phyloP scores from a whole-genome alignment of 73 alveolate species.

The Uronychia setigera region DNA sequence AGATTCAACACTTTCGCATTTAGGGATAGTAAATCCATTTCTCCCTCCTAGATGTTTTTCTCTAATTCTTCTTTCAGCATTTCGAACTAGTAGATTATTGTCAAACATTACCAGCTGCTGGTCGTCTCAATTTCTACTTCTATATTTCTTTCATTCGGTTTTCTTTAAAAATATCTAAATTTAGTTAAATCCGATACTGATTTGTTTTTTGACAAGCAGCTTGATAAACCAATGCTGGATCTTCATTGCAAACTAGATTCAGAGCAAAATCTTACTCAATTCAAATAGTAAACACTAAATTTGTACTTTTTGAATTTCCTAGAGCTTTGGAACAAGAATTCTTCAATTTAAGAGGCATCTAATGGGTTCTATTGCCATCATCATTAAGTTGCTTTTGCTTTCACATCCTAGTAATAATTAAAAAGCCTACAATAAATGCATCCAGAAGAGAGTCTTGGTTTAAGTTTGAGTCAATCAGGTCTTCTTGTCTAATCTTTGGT shows the following conservation, averaged over 20 bases:
- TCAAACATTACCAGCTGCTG: neutral
- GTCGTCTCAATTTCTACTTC: neutral
- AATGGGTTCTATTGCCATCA: too few relatives aligned
- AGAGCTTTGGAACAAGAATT: too few relatives aligned
- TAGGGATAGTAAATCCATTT: too few relatives aligned
- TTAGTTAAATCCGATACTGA: neutral
- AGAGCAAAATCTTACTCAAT: too few relatives aligned
- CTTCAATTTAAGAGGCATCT: too few relatives aligned
- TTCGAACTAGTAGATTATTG: neutral
- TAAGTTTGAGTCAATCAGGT: neutral
- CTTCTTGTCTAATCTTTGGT: neutral
- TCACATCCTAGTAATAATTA: too few relatives aligned
- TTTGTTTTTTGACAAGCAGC: neutral
- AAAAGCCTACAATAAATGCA: neutral
- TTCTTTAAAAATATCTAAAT: neutral
- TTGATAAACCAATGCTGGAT: neutral
- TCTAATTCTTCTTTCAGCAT: neutral
- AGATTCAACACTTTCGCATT: neutral
- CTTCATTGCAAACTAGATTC: too few relatives aligned
- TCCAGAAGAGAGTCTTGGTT: neutral
- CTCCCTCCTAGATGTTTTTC: neutral
- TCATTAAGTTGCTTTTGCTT: too few relatives aligned
- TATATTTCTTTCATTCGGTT: neutral
- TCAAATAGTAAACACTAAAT: too few relatives aligned
- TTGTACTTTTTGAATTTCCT: too few relatives aligned